Evolutionary conservation across 306 rosid genomes (phyloP), one percentile per base, ranked within the genome.

Genomic region (Vigna reflexopilosa): DNA sequence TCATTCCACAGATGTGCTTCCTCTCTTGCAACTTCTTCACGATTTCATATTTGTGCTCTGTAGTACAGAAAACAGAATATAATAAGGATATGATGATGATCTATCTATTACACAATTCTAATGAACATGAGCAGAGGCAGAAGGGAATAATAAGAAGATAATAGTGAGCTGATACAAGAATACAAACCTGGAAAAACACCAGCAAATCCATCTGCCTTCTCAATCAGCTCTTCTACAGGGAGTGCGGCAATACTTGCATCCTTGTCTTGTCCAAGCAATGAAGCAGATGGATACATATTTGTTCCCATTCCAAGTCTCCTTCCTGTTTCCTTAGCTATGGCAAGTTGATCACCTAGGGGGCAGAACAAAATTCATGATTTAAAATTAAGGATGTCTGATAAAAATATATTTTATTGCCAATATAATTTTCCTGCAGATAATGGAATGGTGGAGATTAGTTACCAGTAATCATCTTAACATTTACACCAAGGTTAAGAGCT

Each of bases 401-500:
- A 28, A 17, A 48, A 30, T 22, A 17, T 22, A 70, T 63, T 44
- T 34, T 26, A 22, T 17, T n/a, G 52, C 14, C n/a, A 70, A 20
- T 44, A 65, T 40, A 65, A 17, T 45, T 22, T 45, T 47, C 19
- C 20, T n/a, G 7, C 52, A n/a, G 55, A 47, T 16, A 48, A 44
- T 19, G 15, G 56, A 48, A 49, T 22, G 32, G 74, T 17, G 5
- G 22, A 44, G 36, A 64, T 48, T 69, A 72, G 28, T 79, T 84
- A 95, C 99, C 99, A 16, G 99, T 95, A 86, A 95, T 95, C 99
- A 95, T 93, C 93, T 95, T 95, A 82, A 95, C 99, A 85, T 95
- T 95, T 28, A 95, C 99, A 47, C 99, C 99, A 10, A 95, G 97
- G 75, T 93, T 79, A 66, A 93, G 99, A 84, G 98, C 99, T 80